These are phyloP conservation scores for Nakazawaea holstii DNA, from an alignment of 805 yeast genomes.

Conservation along the genomic window DNA sequence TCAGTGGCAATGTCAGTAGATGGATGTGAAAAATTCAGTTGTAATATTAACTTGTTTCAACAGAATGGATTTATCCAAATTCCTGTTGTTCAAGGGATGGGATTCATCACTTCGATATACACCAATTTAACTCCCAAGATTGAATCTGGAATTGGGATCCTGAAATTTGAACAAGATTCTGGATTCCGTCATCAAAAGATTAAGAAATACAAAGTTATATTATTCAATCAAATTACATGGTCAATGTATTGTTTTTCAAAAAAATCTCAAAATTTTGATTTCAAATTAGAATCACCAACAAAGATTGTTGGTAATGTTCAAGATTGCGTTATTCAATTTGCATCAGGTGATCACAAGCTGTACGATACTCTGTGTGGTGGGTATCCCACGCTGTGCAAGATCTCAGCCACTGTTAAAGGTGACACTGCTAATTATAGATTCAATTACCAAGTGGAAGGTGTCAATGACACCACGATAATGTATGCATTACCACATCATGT, in stretches of 20 bases:
- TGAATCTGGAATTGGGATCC: conserved; percentile 51
- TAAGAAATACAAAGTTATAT: conserved; percentile 42
- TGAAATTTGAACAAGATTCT: conserved; percentile 31
- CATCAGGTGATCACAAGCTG: conserved; percentile 24
- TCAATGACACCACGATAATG: conserved; percentile 24
- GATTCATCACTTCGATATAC: conserved; percentile 63
- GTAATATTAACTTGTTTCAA: conserved; percentile 15
- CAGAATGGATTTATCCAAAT: conserved; percentile 32
- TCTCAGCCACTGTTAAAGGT: conserved; percentile 9
- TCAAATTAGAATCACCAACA: conserved; percentile 4
- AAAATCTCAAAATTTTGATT: not conserved
- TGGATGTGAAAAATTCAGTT: conserved; percentile 26
- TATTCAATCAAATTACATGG: conserved; percentile 53
- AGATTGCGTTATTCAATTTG: conserved; percentile 23
- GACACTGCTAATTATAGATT: conserved; percentile 36
- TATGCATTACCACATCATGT: conserved; percentile 55
- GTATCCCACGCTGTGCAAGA: conserved; percentile 18
- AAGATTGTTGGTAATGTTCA: not conserved
- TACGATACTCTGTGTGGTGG: conserved; percentile 31
- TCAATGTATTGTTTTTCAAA: conserved; percentile 42
- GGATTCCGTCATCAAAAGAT: conserved; percentile 29
- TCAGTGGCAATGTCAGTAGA: conserved; percentile 22
- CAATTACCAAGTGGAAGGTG: conserved; percentile 27
- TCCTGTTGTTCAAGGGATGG: conserved; percentile 81
- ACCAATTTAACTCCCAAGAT: conserved; percentile 41